Base-by-base conservation (phyloP, 2,329 filamentous ascomycete genomes). In the Pseudogymnoascus sp. region DNA sequence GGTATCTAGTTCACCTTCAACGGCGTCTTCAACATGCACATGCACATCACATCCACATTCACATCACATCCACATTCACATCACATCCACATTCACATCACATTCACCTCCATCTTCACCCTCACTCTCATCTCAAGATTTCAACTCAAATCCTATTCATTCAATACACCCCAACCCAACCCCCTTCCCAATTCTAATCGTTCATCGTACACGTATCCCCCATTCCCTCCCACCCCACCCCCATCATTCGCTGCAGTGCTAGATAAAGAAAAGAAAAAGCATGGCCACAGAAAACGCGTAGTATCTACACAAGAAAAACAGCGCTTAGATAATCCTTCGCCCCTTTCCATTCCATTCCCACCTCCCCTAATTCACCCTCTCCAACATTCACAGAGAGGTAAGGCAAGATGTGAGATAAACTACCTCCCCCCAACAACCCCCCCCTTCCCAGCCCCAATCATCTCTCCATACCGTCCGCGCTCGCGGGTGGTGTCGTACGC, bases 401-500 rank as follows among this genome's bases (percentile, higher is more conserved):
- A 41, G 16, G 39, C 19, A 10, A 19, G 8, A 16, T n/a, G 39
- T 2, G 10, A 4, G 3, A 19, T n/a, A 2, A 21, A 45, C 41
- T 45, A 45, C 41, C 41, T 45, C 41, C 41, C 41, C 19, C 41
- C 41, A 11, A 21, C 41, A 19, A 23, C 4, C 11, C 19, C 43
- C 5, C 43, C 43, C 43, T 48, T 48, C 43, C 21, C 43, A 14
- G 43, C 43, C 2, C 43, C 43, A 25, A 25, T 10, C 93, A 99
- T 97, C 81, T 99, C 95, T 74, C 95, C 95, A 78, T 96, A 98
- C 68, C 90, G 82, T 60, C 95, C 95, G 80, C 95, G 85, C 75
- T 92, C 86, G 76, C 90, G 88, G 67, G 95, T 99, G 62, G 95
- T 99, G 79, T 99, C 95, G 78, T 99, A 99, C 67, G 95, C 95